Conservation (phyloP, 352 stramenopile species). For the Phytophthora citrophthora region DNA sequence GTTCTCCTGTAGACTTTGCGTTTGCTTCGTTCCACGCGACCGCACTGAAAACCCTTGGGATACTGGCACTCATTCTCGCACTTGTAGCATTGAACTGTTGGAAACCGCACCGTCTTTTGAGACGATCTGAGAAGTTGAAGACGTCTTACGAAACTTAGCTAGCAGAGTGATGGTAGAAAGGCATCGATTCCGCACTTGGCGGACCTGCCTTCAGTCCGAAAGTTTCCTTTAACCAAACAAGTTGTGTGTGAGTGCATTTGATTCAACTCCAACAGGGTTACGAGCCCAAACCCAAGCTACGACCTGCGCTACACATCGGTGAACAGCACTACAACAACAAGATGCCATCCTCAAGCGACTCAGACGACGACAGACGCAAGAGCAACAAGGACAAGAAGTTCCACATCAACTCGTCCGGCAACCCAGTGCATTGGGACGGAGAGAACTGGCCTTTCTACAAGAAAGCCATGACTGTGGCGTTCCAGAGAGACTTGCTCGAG, state of each 20-base stretch:
- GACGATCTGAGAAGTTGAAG: too few species aligned
- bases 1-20: constrained; percentile 51
- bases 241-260: too few species aligned
- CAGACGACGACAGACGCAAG: constrained; percentile 3
- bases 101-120: too few species aligned
- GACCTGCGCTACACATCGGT: not conserved
- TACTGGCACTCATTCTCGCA: constrained; percentile 41
- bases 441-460: constrained; percentile 21
- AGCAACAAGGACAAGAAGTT: not conserved
- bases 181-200: too few species aligned
- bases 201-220: too few species aligned
- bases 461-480: constrained; percentile 6
- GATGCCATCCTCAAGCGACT: constrained; percentile 14
- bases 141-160: too few species aligned
- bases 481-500: constrained; percentile 3
- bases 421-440: constrained; percentile 8
- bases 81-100: constrained; percentile 16
- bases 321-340: constrained; percentile 4
- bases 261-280: too few species aligned
- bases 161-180: too few species aligned
- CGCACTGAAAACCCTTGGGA: constrained; percentile 46
- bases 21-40: constrained; percentile 68
- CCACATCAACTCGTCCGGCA: constrained; percentile 2
- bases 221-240: too few species aligned
- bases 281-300: too few species aligned